Base-by-base conservation (phyloP, 2,329 filamentous ascomycete genomes). In the Colletotrichum neosansevieriae region DNA sequence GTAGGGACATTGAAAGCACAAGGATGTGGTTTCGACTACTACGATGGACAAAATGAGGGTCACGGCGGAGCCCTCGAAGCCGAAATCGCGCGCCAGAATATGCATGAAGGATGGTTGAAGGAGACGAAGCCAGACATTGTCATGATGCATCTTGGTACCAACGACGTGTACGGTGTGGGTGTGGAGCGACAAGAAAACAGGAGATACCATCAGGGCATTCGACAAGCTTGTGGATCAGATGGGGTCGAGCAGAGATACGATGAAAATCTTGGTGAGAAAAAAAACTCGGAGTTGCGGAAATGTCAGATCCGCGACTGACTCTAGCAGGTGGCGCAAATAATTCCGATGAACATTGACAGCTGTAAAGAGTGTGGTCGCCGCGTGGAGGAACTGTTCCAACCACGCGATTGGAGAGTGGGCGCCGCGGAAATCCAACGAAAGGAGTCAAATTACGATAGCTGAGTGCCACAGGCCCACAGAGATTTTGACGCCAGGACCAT, bases 91-190 rank as follows among this genome's bases (percentile, higher is more conserved):
- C 72, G 74, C 19, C 74, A 80, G 36, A 78, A 79, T 34, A 75
- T 78, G 56, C 77, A 84, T 3, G 74, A 75, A 0, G 73, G 71
- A 17, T 84, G 81, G 81, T 74, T 84, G 10, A 69, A 75, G 3
- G 67, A 73, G 24, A 76, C 79, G 10, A 75, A 76, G 2, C 80
- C 81, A 0, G 80, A 83, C 67, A 74, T 84, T n/a, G 77, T 83
- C 50, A 75, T 83, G 74, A 82, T 84, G 80, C 80, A 83, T 69
- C 74, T 84, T 2, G 81, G 80, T 4, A 81, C 80, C 12, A 82
- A 82, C 74, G 82, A 83, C 67, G 75, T 81, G n/a, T n/a, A n/a
- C n/a, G n/a, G n/a, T n/a, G n/a, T n/a, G n/a, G n/a, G n/a, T n/a
- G 2, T 78, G 79, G 73, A 74, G 75, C 24, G 76, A 75, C 58